Evolutionary conservation across 2,329 filamentous ascomycete genomes (phyloP), one percentile per base, ranked within the genome.

Genomic region (Colletotrichum somersetense): DNA sequence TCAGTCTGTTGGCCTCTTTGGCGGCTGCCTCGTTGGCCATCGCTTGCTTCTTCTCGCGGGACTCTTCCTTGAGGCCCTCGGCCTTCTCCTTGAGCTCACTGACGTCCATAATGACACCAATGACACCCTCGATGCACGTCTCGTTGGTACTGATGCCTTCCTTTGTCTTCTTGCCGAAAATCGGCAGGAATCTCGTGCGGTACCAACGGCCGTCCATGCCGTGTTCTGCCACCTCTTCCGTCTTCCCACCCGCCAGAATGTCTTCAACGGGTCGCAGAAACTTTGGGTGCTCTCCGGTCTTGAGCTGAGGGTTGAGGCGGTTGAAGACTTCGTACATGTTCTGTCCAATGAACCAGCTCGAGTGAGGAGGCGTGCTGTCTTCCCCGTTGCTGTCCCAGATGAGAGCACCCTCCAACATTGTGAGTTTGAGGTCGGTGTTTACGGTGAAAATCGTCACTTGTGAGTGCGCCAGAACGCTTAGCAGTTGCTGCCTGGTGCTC

Each of bases 81-180:
- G 92, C 91, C 66, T 90, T 87, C 68, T 88, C 84, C 74, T 91
- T 91, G 38, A 94, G 80, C 76, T 94, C 91, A 0, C 93, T 95
- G 7, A 95, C 89, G 77, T 95, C 92, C 88, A 94, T 92, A 57
- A 92, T 91, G n/a, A 95, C 89, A 2, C 92, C 92, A 68, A 94
- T 93, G 2, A 93, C 91, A 1, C 92, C 92, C 74, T 93, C 90
- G 26, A 94, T 85, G 62, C 84, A 87, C 3, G 83, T 80, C 18
- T 88, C 84, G 18, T 80, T 75, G 5, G 74, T 81, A 3, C 81
- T 82, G 74, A 85, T 85, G 18, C 85, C 83, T 18, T 89, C 88
- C 40, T 84, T 83, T 1, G 87, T 83, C 56, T 87, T 86, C 66
- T 89, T 89, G 18, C 86, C 87, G 30, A 89, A 80, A 46, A 93